Conservation (phyloP, 139 green algal genomes). For the Micractinium conductrix region DNA sequence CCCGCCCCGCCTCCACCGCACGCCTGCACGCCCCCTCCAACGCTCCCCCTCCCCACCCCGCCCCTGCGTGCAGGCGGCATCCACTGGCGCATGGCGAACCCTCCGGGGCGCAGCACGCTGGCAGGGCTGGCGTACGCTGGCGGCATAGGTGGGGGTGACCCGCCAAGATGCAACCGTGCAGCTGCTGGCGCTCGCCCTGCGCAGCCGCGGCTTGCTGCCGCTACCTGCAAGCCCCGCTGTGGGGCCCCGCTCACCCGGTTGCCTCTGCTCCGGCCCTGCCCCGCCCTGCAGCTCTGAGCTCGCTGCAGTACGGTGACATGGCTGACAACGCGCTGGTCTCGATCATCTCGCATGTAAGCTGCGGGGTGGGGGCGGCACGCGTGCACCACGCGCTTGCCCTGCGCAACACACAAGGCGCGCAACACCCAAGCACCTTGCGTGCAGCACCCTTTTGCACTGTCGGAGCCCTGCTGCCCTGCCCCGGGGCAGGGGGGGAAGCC, state of each 20-base stretch:
- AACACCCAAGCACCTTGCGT: no score
- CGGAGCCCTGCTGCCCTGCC: neutral
- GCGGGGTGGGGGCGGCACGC: no score
- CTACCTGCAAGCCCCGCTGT: neutral
- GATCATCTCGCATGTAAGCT: neutral
- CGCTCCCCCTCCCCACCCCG: neutral
- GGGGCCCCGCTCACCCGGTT: neutral
- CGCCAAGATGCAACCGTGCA: neutral
- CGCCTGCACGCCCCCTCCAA: neutral
- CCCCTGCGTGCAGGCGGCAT: neutral
- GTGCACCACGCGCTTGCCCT: no score
- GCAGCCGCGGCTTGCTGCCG: neutral
- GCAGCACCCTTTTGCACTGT: no score
- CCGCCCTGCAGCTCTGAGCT: conserved; percentile 12
- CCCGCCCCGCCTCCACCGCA: no score
- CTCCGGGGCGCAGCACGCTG: neutral
- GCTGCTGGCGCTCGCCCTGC: neutral
- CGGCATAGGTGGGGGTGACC: neutral
- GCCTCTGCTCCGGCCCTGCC: neutral
- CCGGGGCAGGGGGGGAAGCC: neutral
- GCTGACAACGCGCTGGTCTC: conserved; percentile 40
- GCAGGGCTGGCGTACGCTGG: neutral
- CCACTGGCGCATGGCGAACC: conserved; percentile 14
- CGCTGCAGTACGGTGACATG: conserved; percentile 33
- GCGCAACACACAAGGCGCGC: no score